phyloP scores from a whole-genome alignment of 129 eudicot species.

The Artemisia annua region DNA sequence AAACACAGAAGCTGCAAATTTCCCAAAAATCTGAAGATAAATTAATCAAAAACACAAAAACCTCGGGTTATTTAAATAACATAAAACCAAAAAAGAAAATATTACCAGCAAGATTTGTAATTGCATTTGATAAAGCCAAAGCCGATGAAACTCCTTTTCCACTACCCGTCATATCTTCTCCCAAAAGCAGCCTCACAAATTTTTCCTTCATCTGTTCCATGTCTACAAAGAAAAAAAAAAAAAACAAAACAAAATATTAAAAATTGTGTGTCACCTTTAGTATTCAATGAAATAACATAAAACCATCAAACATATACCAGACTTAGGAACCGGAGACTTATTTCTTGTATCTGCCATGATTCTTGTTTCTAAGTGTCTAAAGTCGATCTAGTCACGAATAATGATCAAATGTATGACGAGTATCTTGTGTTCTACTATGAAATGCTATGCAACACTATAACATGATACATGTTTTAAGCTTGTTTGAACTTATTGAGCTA shows the following conservation, averaged over 20 bases:
- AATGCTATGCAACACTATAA: slow-evolving; percentile 16
- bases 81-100: too few species aligned
- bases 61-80: not conserved
- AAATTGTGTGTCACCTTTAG: not conserved
- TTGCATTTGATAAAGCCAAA: too few species aligned
- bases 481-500: slow-evolving; percentile 20
- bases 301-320: slow-evolving; percentile 10
- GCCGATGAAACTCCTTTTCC: too few species aligned
- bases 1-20: slow-evolving; percentile 76
- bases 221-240: too few species aligned
- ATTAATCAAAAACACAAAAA: slow-evolving; percentile 17
- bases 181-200: too few species aligned
- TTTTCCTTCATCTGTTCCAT: too few species aligned
- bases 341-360: slow-evolving; percentile 18
- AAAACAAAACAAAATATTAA: not conserved
- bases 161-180: too few species aligned
- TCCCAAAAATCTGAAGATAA: slow-evolving; percentile 28
- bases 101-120: too few species aligned
- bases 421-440: slow-evolving; percentile 7
- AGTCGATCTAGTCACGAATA: too few species aligned
- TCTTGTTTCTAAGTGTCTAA: not conserved
- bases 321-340: slow-evolving; percentile 10
- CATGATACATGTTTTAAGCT: slow-evolving; percentile 5
- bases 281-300: not conserved
- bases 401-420: slow-evolving; percentile 4